These are phyloP conservation scores for Hymenoscyphus salicellus DNA, from an alignment of 2,329 filamentous ascomycete genomes.

Conservation along the genomic window DNA sequence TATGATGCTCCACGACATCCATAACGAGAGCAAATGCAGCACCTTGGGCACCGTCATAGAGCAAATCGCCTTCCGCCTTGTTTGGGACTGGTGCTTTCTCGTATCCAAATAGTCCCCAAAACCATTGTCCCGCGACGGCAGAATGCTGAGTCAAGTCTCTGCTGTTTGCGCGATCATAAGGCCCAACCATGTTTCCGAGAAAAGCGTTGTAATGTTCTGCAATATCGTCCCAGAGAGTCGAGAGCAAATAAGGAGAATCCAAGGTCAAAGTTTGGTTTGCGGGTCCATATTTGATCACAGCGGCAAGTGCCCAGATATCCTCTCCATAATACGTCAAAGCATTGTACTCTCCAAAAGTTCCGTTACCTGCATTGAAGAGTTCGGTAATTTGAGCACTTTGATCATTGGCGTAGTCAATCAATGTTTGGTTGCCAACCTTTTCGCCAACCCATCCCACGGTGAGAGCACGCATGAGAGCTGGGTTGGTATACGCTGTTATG, in stretches of 20 bases:
- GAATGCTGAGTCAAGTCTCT: constrained; percentile 56
- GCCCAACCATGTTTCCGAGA: constrained; percentile 59
- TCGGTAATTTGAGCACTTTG: constrained; percentile 55
- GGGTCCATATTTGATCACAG: constrained; percentile 52
- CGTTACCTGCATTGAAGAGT: constrained; percentile 48
- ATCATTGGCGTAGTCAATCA: constrained; percentile 54
- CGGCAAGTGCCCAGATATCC: constrained; percentile 50
- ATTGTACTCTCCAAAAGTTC: constrained; percentile 56
- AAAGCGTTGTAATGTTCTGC: constrained; percentile 55
- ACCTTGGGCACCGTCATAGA: constrained; percentile 43
- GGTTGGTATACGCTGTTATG: constrained; percentile 37
- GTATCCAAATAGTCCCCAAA: constrained; percentile 44
- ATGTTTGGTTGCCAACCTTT: constrained; percentile 52
- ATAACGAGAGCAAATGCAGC: constrained; percentile 41
- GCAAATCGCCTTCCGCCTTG: constrained; percentile 41
- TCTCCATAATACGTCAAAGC: constrained; percentile 58
- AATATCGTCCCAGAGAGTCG: constrained; percentile 50
- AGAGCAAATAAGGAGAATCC: constrained; percentile 49
- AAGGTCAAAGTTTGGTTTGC: constrained; percentile 51
- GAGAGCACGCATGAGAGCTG: constrained; percentile 56
- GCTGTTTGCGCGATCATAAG: constrained; percentile 61
- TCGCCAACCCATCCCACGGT: constrained; percentile 57
- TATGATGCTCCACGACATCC: constrained; percentile 30
- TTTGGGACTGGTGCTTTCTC: constrained; percentile 40
- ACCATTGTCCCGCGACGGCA: constrained; percentile 42